Percentiles rank a stretch among this genome's conserved stretches.
Evolutionary conservation across 2,329 filamentous ascomycete genomes (phyloP).

Genomic region (Cercospora canescens): DNA sequence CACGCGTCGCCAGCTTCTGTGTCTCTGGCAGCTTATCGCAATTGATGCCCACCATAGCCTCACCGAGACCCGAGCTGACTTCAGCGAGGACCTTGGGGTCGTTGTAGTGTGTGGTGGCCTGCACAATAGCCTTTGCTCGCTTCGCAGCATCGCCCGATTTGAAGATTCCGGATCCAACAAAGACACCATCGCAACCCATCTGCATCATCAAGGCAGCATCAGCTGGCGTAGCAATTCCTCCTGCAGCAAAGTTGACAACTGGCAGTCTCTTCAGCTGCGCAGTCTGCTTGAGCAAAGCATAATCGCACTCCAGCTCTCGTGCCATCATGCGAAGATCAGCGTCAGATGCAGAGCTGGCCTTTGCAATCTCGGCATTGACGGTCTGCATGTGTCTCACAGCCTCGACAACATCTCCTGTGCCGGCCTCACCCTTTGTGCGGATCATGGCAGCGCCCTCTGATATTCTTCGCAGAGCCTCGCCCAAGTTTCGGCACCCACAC

Average conservation of each 20-base stretch:
- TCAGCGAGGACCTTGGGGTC: slow-evolving; percentile 84
- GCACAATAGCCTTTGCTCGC: slow-evolving; percentile 90
- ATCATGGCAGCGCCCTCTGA: slow-evolving; percentile 97
- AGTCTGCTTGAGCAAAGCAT: slow-evolving; percentile 78
- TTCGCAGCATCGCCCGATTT: slow-evolving; percentile 90
- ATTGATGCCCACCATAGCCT: slow-evolving; percentile 97
- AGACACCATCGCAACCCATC: slow-evolving; percentile 95
- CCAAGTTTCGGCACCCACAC: slow-evolving; percentile 91
- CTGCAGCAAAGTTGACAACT: slow-evolving; percentile 96
- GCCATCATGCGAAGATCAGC: slow-evolving; percentile 76
- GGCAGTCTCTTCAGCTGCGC: slow-evolving; percentile 85
- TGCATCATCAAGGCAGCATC: slow-evolving; percentile 99
- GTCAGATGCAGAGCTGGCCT: slow-evolving; percentile 65
- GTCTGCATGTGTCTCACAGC: slow-evolving; percentile 95
- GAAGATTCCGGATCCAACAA: slow-evolving; percentile 96
- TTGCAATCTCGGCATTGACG: slow-evolving; percentile 77
- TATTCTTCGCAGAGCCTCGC: slow-evolving; percentile 88
- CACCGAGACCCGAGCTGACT: slow-evolving; percentile 85
- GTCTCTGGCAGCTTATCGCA: slow-evolving; percentile 72
- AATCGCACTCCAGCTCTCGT: slow-evolving; percentile 77
- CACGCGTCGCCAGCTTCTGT: slow-evolving; percentile 81
- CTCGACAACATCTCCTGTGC: slow-evolving; percentile 95
- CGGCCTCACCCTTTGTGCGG: slow-evolving; percentile 96
- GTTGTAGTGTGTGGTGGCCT: slow-evolving; percentile 86
- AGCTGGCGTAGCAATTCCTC: slow-evolving; percentile 98